phyloP scores from a whole-genome alignment of 352 stramenopile species.

The Nothophytophthora sp. region DNA sequence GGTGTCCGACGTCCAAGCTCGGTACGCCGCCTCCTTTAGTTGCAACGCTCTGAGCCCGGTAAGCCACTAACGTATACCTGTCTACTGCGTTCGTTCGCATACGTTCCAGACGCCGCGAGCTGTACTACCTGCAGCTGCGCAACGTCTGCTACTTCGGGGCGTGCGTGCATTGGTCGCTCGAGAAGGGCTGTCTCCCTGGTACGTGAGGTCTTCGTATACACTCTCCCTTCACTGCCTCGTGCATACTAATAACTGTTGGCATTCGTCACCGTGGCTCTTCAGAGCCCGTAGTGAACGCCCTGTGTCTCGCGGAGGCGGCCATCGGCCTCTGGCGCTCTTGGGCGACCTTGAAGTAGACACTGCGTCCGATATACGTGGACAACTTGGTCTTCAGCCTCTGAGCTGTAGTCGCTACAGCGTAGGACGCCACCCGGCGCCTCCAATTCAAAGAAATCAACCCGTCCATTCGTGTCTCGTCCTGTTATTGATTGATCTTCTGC shows the following conservation, averaged over 20 bases:
- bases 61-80: constrained; percentile 1
- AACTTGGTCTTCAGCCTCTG: too few species aligned
- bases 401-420: too few species aligned
- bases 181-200: constrained; percentile 73
- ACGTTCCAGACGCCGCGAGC: constrained; percentile 52
- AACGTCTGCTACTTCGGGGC: constrained; percentile 83
- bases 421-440: too few species aligned
- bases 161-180: constrained; percentile 81
- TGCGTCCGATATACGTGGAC: too few species aligned
- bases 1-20: constrained; percentile 46
- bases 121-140: constrained; percentile 78
- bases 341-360: constrained; percentile 42
- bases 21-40: constrained; percentile 35
- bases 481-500: too few species aligned
- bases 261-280: not conserved
- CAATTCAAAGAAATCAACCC: not conserved
- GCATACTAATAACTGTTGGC: not conserved
- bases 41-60: not conserved
- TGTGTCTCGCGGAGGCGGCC: constrained; percentile 70
- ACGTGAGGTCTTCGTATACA: constrained; percentile 1
- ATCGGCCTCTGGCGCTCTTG: constrained; percentile 78
- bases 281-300: constrained; percentile 74
- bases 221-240: not conserved
- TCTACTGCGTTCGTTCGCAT: not conserved
- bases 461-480: not conserved